phyloP scores from a whole-genome alignment of 768 basidiomycete genomes.

The Rhizopogon vulgaris region DNA sequence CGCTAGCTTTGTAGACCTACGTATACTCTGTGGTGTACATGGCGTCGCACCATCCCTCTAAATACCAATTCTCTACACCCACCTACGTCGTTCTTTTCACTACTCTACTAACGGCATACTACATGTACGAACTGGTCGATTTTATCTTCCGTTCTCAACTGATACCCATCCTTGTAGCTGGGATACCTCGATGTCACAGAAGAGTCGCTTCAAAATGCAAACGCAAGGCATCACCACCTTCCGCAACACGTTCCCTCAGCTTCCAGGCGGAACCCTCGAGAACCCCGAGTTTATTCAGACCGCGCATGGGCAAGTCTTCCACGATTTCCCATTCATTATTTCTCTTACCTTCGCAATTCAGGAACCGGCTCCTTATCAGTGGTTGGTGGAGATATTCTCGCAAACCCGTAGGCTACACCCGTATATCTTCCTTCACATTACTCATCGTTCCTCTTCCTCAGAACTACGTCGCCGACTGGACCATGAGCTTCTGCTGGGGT shows the following conservation, averaged over 20 bases:
- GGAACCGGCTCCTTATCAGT: slow-evolving; percentile 84
- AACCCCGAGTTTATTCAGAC: slow-evolving; percentile 93
- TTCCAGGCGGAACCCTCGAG: slow-evolving; percentile 74
- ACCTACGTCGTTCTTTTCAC: slow-evolving; percentile 68
- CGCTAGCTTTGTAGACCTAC: slow-evolving; percentile 58
- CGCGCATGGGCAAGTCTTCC: slow-evolving; percentile 66
- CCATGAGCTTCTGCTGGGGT: slow-evolving; percentile 82
- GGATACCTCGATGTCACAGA: slow-evolving; percentile 94
- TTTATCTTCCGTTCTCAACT: neutral
- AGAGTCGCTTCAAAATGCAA: slow-evolving; percentile 97
- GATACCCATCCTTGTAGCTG: slow-evolving; percentile 46
- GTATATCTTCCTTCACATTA: neutral
- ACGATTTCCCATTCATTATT: neutral
- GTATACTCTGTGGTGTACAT: slow-evolving; percentile 98
- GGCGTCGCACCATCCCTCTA: slow-evolving; percentile 86
- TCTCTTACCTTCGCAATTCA: slow-evolving; percentile 20
- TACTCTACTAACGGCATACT: slow-evolving; percentile 80
- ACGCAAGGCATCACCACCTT: slow-evolving; percentile 80
- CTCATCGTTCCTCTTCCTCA: slow-evolving; percentile 18
- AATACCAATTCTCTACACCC: slow-evolving; percentile 79
- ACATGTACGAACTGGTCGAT: slow-evolving; percentile 42
- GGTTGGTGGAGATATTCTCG: slow-evolving; percentile 95
- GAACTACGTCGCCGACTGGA: slow-evolving; percentile 96
- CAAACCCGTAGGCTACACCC: slow-evolving; percentile 66
- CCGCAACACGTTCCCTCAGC: slow-evolving; percentile 91